Percentiles rank a stretch among this genome's conserved stretches.
phyloP scores from a whole-genome alignment of 202 grass and related monocot species.

The Panicum virgatum region DNA sequence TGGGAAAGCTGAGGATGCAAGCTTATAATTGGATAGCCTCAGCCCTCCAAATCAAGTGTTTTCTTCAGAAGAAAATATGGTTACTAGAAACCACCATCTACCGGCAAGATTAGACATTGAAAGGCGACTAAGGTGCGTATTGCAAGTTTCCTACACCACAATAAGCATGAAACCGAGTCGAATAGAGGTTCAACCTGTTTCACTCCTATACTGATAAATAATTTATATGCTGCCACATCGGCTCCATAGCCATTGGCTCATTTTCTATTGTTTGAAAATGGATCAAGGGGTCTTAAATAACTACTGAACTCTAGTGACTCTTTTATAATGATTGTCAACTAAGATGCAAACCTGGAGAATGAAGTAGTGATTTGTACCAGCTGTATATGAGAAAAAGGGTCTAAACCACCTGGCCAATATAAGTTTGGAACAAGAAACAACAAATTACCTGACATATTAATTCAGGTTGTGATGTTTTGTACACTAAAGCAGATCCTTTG shows the following conservation, averaged over 20 bases:
- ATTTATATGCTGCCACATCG: background rate
- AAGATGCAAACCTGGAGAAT: background rate
- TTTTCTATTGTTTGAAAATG: constrained; percentile 21
- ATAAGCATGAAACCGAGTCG: background rate
- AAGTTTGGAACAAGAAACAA: background rate
- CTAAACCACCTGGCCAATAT: constrained; percentile 3
- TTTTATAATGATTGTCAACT: constrained; percentile 4
- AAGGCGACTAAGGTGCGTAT: constrained; percentile 10
- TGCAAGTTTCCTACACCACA: background rate
- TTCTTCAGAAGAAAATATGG: background rate
- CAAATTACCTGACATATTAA: constrained; percentile 83
- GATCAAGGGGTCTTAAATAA: background rate
- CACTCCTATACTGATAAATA: background rate
- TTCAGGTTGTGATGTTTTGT: constrained; percentile 88
- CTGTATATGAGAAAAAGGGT: constrained; percentile 4
- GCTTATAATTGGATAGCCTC: constrained; percentile 1
- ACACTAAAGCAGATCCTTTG: constrained; percentile 86
- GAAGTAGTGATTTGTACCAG: background rate
- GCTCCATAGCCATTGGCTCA: background rate
- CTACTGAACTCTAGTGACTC: background rate
- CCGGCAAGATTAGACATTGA: background rate
- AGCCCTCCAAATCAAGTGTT: background rate
- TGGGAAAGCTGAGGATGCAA: background rate
- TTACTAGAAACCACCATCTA: background rate
- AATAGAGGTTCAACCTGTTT: background rate